Conservation (phyloP, 2,329 filamentous ascomycete species). For the Colletotrichum viniferum region DNA sequence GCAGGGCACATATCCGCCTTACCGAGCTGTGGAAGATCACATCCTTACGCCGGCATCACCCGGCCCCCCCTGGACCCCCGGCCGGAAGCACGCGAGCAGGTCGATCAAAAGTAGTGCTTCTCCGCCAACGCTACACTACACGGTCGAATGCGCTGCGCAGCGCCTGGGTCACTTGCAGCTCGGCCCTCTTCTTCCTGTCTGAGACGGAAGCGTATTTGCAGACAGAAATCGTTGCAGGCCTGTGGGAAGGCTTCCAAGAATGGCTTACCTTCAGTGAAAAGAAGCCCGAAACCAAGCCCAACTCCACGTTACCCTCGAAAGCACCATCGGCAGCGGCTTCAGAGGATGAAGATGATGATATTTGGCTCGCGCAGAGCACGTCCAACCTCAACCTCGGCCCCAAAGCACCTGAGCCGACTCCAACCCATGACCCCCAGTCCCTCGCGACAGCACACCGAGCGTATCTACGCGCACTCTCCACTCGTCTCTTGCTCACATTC, state of each 20-base stretch:
- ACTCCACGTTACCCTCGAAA: not conserved
- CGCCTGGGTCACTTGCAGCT: conserved; percentile 88
- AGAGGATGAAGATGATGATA: conserved; percentile 35
- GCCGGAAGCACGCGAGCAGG: conserved; percentile 66
- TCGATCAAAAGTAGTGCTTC: conserved; percentile 61
- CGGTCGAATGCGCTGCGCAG: conserved; percentile 75
- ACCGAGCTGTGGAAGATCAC: conserved; percentile 88
- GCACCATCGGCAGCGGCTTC: not conserved
- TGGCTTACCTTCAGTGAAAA: conserved; percentile 67
- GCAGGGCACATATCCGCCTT: conserved; percentile 83
- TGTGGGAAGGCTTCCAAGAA: conserved; percentile 78
- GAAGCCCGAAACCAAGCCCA: not conserved
- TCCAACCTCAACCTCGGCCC: conserved; percentile 15
- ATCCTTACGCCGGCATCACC: conserved; percentile 76
- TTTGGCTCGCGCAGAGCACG: conserved; percentile 41
- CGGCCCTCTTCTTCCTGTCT: conserved; percentile 86
- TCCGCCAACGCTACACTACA: conserved; percentile 67
- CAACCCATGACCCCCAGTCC: conserved; percentile 79
- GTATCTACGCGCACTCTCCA: conserved; percentile 73
- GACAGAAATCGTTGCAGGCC: conserved; percentile 81
- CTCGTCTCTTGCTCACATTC: conserved; percentile 70
- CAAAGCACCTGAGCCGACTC: conserved; percentile 23
- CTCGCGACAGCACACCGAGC: conserved; percentile 79
- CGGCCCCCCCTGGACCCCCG: conserved; percentile 70
- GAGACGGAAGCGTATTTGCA: conserved; percentile 90